Evolutionary conservation across 305 asterid genomes (phyloP).

Genomic region (Fraxinus velutina): DNA sequence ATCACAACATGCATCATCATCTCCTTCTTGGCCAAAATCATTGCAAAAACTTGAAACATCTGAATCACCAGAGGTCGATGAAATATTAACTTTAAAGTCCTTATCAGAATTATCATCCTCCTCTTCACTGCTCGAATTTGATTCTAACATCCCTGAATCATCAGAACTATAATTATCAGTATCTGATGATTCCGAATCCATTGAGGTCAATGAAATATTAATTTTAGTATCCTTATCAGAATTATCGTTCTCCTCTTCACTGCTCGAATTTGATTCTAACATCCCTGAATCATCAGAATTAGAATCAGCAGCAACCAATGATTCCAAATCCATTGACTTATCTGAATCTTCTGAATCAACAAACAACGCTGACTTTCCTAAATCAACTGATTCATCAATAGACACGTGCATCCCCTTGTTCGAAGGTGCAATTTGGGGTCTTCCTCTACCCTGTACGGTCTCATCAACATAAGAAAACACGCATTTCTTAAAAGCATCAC

Average conservation of each 20-base stretch:
- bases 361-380: neutral
- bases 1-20: neutral
- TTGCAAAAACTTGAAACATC: conserved; percentile 6
- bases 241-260: conserved; percentile 2
- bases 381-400: conserved; percentile 20
- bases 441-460: neutral
- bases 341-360: neutral
- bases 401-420: neutral
- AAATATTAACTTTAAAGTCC: conserved; percentile 20
- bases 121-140: conserved; percentile 10
- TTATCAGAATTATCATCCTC: conserved; percentile 10
- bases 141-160: neutral
- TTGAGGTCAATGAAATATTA: conserved; percentile 16
- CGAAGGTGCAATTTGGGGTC: neutral
- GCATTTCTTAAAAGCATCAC: neutral
- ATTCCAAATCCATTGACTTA: neutral
- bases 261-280: neutral
- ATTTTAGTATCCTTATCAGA: conserved; percentile 15
- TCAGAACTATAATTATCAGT: neutral
- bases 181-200: neutral
- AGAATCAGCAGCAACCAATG: neutral
- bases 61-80: conserved; percentile 27
- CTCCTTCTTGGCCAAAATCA: neutral
- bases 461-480: neutral
- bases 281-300: neutral